A percentile compares a stretch with the other conserved stretches of the same genome.
Evolutionary conservation across 768 basidiomycete genomes (phyloP).

Genomic region (Ephemerocybe angulata): DNA sequence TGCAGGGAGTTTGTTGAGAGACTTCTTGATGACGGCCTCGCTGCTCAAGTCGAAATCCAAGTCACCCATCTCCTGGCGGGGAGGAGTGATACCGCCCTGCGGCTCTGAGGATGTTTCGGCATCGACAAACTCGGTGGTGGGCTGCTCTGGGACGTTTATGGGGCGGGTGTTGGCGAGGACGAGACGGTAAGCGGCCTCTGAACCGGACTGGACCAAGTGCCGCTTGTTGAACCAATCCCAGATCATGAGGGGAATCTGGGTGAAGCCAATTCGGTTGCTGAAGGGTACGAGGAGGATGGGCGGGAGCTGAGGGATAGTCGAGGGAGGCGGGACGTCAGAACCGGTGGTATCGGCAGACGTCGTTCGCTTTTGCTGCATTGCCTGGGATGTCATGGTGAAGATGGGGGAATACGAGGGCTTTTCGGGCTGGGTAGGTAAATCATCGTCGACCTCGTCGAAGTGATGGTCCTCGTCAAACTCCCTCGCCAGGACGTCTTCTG

Average conservation of each 20-base stretch:
- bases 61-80: constrained; percentile 18
- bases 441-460: constrained; percentile 65
- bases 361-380: constrained; percentile 13
- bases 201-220: constrained; percentile 71
- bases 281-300: constrained; percentile 77
- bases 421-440: constrained; percentile 11
- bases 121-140: too few relatives aligned
- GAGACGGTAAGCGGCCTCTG: constrained; percentile 76
- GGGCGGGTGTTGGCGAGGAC: constrained; percentile 62
- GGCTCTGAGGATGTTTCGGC: constrained; percentile 16
- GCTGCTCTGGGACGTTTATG: constrained; percentile 44
- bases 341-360: constrained; percentile 44
- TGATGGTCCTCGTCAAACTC: constrained; percentile 67
- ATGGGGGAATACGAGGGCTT: constrained; percentile 5
- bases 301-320: constrained; percentile 65
- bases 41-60: constrained; percentile 77
- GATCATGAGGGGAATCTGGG: constrained; percentile 84
- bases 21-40: constrained; percentile 61
- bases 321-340: constrained; percentile 4
- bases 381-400: constrained; percentile 1
- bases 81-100: constrained; percentile 2
- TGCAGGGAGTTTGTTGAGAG: constrained; percentile 46
- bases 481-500: constrained; percentile 66
- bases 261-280: constrained; percentile 73
- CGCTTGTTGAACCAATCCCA: constrained; percentile 92